phyloP scores from a whole-genome alignment of 352 stramenopile genomes.

The Saprolegnia parasitica region DNA sequence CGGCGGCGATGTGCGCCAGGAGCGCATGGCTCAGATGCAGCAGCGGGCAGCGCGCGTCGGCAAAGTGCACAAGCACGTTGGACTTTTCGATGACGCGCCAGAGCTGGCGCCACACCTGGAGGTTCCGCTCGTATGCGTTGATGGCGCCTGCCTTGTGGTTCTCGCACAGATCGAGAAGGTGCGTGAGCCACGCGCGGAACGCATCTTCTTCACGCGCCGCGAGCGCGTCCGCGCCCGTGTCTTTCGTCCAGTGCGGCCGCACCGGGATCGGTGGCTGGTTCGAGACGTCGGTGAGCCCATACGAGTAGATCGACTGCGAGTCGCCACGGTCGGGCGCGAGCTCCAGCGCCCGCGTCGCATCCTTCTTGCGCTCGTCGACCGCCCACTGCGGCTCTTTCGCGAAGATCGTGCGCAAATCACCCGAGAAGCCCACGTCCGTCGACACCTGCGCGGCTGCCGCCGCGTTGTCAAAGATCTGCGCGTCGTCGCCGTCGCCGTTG shows the following conservation, averaged over 20 bases:
- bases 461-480: slow-evolving; percentile 29
- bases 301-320: slow-evolving; percentile 69
- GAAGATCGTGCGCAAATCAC: slow-evolving; percentile 69
- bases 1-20: slow-evolving; percentile 42
- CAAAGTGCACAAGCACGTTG: slow-evolving; percentile 69
- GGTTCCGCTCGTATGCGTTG: slow-evolving; percentile 75
- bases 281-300: slow-evolving; percentile 45
- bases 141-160: slow-evolving; percentile 34
- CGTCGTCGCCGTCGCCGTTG: slow-evolving; percentile 32
- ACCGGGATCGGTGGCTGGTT: slow-evolving; percentile 63
- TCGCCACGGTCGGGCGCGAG: slow-evolving; percentile 56
- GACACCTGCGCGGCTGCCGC: slow-evolving; percentile 31
- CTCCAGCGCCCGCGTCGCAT: slow-evolving; percentile 55
- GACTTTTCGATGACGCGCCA: slow-evolving; percentile 78
- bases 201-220: slow-evolving; percentile 46
- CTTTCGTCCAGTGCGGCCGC: slow-evolving; percentile 57
- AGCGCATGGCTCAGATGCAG: slow-evolving; percentile 68
- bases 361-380: slow-evolving; percentile 60
- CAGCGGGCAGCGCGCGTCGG: slow-evolving; percentile 62
- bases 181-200: slow-evolving; percentile 46
- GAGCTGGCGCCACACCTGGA: slow-evolving; percentile 77
- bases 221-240: slow-evolving; percentile 64
- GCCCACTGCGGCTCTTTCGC: slow-evolving; percentile 47
- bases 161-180: slow-evolving; percentile 34
- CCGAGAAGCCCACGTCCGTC: slow-evolving; percentile 30